Base-by-base conservation (phyloP, 2,329 filamentous ascomycete genomes). In the Aspergillus sp. region DNA sequence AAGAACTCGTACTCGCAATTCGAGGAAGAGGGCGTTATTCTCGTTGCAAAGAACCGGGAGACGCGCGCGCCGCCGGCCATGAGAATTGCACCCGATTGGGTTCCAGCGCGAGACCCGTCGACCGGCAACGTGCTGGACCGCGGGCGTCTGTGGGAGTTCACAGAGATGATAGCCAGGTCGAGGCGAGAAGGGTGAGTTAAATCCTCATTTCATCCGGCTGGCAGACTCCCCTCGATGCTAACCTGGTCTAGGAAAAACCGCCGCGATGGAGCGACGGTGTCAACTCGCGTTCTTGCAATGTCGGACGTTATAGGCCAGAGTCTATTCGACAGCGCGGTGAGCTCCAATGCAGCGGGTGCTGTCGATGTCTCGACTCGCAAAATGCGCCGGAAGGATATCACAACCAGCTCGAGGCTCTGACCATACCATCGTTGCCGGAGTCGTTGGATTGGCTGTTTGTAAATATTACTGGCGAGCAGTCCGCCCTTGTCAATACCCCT, bases 1-100 rank as follows among this genome's bases (percentile, higher is more conserved):
- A 93, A 91, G 53, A 98, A 98, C 58, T 82, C 88, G 0, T 95
- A 89, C 60, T 71, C 76, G 24, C 77, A 86, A 11, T 93, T 93
- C 51, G 79, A 88, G 47, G 86, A 95, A 51, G 89, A 96, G 49
- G 84, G 86, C 6, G 93, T 96, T 42, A 71, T 96, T 35, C 66
- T 83, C 27, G 72, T 88, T 0, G 71, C 82, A 17, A 83, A 82
- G 48, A 64, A 61, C 34, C 80, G 78, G 47, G 80, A 81, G 26
- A 42, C 53, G 4, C 53, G 52, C 7, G 41, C 45, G 11, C 41
- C 55, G 2, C 41, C 60, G 10, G 57, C 58, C 1, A 70, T 93
- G 20, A 74, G 78, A 33, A 68, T 96, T 5, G 74, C 82, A 2
- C 69, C 78, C 0, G 76, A 81, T 22, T 94, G 86, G 86, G 71